Evolutionary conservation across 768 basidiomycete species (phyloP).

Genomic region (Rhodotorula kratochvilovae): DNA sequence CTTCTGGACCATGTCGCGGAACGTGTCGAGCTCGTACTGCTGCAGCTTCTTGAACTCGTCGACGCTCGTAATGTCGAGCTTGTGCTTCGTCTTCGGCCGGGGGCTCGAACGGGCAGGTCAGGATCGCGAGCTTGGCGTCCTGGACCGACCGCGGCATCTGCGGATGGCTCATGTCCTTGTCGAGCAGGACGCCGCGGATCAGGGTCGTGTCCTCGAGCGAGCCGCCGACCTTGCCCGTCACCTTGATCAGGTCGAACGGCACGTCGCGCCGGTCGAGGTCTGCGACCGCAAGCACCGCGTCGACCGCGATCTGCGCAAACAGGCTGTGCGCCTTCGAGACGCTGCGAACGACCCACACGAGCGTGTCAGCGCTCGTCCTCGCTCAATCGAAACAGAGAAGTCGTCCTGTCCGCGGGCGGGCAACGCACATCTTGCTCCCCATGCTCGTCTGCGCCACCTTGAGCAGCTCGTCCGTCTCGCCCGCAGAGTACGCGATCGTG

Average conservation of each 20-base stretch:
- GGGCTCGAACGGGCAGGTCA: slow-evolving; percentile 98
- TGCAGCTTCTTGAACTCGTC: slow-evolving; percentile 94
- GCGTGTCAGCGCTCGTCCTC: too few species aligned
- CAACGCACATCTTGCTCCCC: slow-evolving; percentile 88
- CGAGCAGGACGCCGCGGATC: slow-evolving; percentile 94
- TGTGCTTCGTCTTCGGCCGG: slow-evolving; percentile 99
- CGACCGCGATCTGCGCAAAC: slow-evolving; percentile 96
- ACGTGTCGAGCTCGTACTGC: slow-evolving; percentile 93
- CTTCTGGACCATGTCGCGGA: slow-evolving; percentile 89
- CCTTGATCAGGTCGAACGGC: slow-evolving; percentile 96
- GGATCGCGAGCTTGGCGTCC: slow-evolving; percentile 88
- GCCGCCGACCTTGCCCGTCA: slow-evolving; percentile 97
- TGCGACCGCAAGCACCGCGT: slow-evolving; percentile 90
- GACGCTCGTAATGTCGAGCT: slow-evolving; percentile 91
- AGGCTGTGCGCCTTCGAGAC: slow-evolving; percentile 94
- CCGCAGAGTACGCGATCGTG: slow-evolving; percentile 73
- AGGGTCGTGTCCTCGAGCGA: slow-evolving; percentile 89
- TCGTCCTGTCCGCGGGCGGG: too few species aligned
- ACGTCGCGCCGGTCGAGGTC: slow-evolving; percentile 93
- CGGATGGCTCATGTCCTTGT: slow-evolving; percentile 99
- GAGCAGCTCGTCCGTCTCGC: slow-evolving; percentile 78
- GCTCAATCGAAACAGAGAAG: too few species aligned
- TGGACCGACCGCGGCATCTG: slow-evolving; percentile 88
- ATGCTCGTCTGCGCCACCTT: slow-evolving; percentile 94
- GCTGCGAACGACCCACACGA: too few species aligned